Conservation (phyloP, 192 early-diverging fungal species). For the Coemansia sp. region DNA sequence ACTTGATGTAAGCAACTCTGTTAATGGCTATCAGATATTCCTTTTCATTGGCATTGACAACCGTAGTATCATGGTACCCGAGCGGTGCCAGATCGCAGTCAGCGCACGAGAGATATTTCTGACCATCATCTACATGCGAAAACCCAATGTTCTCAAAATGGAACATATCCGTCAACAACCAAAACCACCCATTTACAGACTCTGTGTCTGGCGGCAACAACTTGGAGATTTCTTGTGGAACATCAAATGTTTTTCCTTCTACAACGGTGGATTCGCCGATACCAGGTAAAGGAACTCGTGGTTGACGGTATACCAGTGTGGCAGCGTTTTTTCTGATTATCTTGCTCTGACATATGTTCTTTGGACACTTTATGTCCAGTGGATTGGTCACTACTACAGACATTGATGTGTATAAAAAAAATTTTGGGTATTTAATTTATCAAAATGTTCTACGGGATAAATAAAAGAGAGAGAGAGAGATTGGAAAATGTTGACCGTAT, state of each 20-base stretch:
- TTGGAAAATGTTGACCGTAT: background rate
- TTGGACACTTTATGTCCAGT: slow-evolving; percentile 20
- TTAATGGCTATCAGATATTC: slow-evolving; percentile 65
- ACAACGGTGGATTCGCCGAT: slow-evolving; percentile 9
- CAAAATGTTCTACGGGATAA: too few relatives aligned
- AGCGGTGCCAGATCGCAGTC: slow-evolving; percentile 74
- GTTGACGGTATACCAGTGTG: slow-evolving; percentile 18
- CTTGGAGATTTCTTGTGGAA: slow-evolving; percentile 10
- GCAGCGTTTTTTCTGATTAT: slow-evolving; percentile 13
- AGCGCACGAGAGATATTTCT: slow-evolving; percentile 72
- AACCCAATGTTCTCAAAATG: slow-evolving; percentile 79
- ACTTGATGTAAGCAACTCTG: slow-evolving; percentile 58
- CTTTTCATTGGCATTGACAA: slow-evolving; percentile 13
- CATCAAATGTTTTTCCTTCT: background rate
- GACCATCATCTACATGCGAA: slow-evolving; percentile 57
- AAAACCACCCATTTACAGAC: slow-evolving; percentile 41
- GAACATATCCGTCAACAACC: slow-evolving; percentile 66
- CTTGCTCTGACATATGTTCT: slow-evolving; percentile 14
- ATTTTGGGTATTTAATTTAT: too few relatives aligned
- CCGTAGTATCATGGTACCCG: slow-evolving; percentile 63
- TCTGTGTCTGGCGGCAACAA: background rate
- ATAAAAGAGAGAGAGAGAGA: too few relatives aligned
- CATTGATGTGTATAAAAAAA: too few relatives aligned
- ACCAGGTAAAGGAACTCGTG: background rate
- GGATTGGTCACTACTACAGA: slow-evolving; percentile 11